Base-by-base conservation (phyloP, 768 basidiomycete genomes). In the Boletellus sp. region DNA sequence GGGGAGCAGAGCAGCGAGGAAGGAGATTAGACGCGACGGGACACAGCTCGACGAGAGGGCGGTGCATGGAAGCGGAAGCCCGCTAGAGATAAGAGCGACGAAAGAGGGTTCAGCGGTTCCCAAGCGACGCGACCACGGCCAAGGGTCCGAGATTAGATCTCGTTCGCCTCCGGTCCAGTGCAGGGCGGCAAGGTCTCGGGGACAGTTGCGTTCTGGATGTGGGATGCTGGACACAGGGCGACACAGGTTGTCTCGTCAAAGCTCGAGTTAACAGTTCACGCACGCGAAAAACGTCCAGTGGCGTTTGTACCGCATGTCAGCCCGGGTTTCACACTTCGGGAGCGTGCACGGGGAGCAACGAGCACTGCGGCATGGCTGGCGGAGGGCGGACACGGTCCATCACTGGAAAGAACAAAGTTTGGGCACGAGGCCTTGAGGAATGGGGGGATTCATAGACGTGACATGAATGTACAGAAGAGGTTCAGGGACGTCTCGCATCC, bases 251-350 rank as follows among this genome's bases (percentile, higher is more conserved):
- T 33, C 32, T 42, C 47, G 20, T 37, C 28, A 11, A 28, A 28
- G 26, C 26, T 33, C 43, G 42, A 52, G 42, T 47, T 37, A 54
- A 62, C 34, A 2, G 50, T 51, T 51, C 24, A 57, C 51, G 57
- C 65, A 66, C 52, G 64, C 64, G 63, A 67, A 38, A 60, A 55
- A 56, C 51, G 59, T 41, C 59, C 50, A 56, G 64, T 68, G 67
- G 64, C 61, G 66, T 60, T 28, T 35, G 43, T 20, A 44, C 56
- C 55, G 45, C 55, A 58, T 63, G 58, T 52, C 35, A 15, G 2
- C 20, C 31, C 22, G 44, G 51, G 32, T 53, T 49, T 42, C 53
- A 49, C 26, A 6, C 26, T 11, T 28, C 28, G 28, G 24, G n/a
- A n/a, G n/a, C 24, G 8, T 8, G 24, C 4, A 26, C 24, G 24